Evolutionary conservation across 1,284 basidiomycete species (phyloP), one percentile per base, ranked within the genome.

Genomic region (Pterulicium gracile): DNA sequence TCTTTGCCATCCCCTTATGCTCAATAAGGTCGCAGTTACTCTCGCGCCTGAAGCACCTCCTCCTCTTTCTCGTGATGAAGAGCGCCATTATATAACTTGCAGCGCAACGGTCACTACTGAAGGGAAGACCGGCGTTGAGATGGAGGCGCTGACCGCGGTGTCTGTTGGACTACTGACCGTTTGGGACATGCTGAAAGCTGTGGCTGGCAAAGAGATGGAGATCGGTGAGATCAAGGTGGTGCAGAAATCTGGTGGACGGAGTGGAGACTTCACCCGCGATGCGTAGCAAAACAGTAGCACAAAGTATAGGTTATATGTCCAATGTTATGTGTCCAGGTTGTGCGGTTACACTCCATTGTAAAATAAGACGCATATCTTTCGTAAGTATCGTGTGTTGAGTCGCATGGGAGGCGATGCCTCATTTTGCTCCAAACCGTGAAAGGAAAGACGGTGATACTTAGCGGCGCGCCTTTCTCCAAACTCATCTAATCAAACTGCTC

Each of bases 141-240:
- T 94, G 89, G 90, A 94, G 65, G 91, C 90, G n/a, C 60, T 94
- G 49, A 89, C 84, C 18, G 85, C 81, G 17, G 88, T 88, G 12
- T 83, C 79, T 3, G 70, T 84, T n/a, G 82, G 82, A 3, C 70
- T 88, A 36, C 64, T 92, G 50, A 90, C 88, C 1, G 77, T 92
- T 17, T 93, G 89, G 90, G 91, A 93, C 58, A 93, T 93, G 89
- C 70, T 90, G 39, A 93, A 94, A 64, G 86, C 87, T 3, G 81
- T 92, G 1, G 87, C 83, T 2, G 90, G 89, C 15, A 75, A 75
- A 58, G 82, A 88, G 47, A 94, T 92, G 89, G 67, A 74, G 47
- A 87, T 88, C 47, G 65, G 72, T 23, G 76, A 78, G 20, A 73
- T 93, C 43, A 61, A 70, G 52, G 86, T 93, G 2, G 67, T 69